phyloP scores from a whole-genome alignment of 2,329 filamentous ascomycete species.

The Stemphylium lycopersici region DNA sequence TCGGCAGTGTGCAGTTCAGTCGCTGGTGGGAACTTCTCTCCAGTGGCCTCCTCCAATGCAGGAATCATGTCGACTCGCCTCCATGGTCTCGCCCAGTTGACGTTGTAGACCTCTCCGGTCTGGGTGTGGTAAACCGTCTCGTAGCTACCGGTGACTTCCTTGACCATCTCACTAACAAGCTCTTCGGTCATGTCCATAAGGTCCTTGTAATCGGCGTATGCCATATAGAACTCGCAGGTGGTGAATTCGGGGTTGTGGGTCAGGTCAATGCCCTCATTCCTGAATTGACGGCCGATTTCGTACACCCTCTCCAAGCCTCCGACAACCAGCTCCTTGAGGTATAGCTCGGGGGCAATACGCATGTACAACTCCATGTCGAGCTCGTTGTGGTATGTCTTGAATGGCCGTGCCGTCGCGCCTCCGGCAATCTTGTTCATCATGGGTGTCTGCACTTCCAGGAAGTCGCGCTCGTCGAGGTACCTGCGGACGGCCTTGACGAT shows the following conservation, averaged over 20 bases:
- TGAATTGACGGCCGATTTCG: constrained; percentile 93
- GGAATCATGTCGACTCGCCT: constrained; percentile 94
- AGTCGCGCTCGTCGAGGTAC: constrained; percentile 87
- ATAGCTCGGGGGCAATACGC: constrained; percentile 92
- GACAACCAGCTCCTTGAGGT: constrained; percentile 95
- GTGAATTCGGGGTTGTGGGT: constrained; percentile 99
- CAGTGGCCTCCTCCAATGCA: constrained; percentile 83
- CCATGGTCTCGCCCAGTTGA: constrained; percentile 98
- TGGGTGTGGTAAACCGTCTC: constrained; percentile 86
- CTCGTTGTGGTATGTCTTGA: constrained; percentile 95
- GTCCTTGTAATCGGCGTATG: constrained; percentile 76
- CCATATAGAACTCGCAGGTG: constrained; percentile 91
- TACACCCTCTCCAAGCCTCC: constrained; percentile 94
- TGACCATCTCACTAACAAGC: constrained; percentile 86
- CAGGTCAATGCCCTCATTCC: constrained; percentile 88
- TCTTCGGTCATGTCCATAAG: constrained; percentile 92
- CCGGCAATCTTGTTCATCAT: constrained; percentile 98
- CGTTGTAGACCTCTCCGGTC: constrained; percentile 81
- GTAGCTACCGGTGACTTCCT: constrained; percentile 84
- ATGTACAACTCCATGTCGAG: constrained; percentile 93
- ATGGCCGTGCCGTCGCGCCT: constrained; percentile 93
- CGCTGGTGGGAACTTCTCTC: constrained; percentile 90
- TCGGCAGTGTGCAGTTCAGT: constrained; percentile 89
- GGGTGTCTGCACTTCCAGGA: constrained; percentile 90
- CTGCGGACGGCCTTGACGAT: constrained; percentile 87